Evolutionary conservation across 345 rosid genomes (phyloP), one percentile per base, ranked within the genome.

Genomic region (Syzygium aqueum): DNA sequence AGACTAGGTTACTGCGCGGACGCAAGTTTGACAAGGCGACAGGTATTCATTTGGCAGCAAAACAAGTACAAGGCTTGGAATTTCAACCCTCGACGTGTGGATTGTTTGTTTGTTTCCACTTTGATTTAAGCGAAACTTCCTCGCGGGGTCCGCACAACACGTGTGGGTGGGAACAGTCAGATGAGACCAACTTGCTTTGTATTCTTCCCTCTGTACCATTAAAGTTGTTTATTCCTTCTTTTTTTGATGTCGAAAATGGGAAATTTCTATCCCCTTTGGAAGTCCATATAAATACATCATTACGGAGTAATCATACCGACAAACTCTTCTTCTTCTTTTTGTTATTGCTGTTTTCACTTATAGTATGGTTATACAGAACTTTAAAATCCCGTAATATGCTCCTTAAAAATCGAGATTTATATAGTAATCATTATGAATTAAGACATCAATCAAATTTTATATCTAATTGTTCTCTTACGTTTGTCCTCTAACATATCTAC

Each of bases 291-390:
- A 63, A 28, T 63, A 7, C 28, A 28, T 15, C 73, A n/a, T 15
- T 30, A 27, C 17, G n/a, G 19, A n/a, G 73, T 61, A 63, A 14
- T 28, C 22, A 30, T 3, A 28, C 30, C 2, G 11, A 21, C 77
- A 65, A 65, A 16, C 11, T 43, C 43, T 30, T 30, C 43, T 28
- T 15, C 12, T 28, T 5, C 7, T 65, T 65, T 7, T 65, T 28
- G 0, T 17, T 3, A 27, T 61, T 27, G 19, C 2, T 43, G 46
- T 65, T 8, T 16, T 1, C 16, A 5, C 37, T 0, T n/a, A n/a
- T n/a, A 28, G n/a, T 28, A 15, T 0, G 37, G 19, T 9, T 8
- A 63, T 63, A 15, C 17, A 7, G 46, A 43, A 43, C 46, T 43
- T 43, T 43, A 43, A 73, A 73, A 4, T 73, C 80, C 46, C 46